Evolutionary conservation across 495 filamentous ascomycete genomes (phyloP).

Genomic region (Pyronema omphalodes): DNA sequence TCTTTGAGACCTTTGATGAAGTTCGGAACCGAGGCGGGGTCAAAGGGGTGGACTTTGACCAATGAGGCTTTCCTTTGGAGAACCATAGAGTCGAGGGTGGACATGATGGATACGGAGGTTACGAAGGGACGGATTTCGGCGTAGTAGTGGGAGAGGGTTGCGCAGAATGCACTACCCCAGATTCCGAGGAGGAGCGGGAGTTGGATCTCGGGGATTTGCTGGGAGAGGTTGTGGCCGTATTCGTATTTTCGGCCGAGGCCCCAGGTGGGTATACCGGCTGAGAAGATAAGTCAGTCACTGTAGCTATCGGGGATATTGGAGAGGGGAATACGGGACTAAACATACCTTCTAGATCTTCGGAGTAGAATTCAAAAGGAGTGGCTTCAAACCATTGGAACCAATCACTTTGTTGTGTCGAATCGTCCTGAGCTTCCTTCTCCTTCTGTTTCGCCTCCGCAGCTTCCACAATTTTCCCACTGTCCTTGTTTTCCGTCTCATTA

Average conservation of each 20-base stretch:
- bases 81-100: constrained; percentile 70
- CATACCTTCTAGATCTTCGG: constrained; percentile 52
- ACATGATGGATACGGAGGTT: constrained; percentile 51
- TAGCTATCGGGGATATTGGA: background rate
- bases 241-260: constrained; percentile 69
- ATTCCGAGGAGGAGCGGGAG: constrained; percentile 72
- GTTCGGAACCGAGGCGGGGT: constrained; percentile 76
- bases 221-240: constrained; percentile 44
- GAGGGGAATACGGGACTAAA: background rate
- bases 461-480: constrained; percentile 30
- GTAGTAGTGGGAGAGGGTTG: constrained; percentile 83
- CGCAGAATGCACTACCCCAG: constrained; percentile 91
- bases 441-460: constrained; percentile 42
- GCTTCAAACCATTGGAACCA: constrained; percentile 99
- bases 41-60: constrained; percentile 77
- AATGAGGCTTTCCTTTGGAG: constrained; percentile 61
- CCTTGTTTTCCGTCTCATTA: constrained; percentile 26
- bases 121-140: constrained; percentile 72
- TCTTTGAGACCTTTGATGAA: constrained; percentile 63
- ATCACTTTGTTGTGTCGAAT: constrained; percentile 34
- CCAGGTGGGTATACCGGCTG: constrained; percentile 87
- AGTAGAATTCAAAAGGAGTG: constrained; percentile 90
- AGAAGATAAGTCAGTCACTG: constrained; percentile 9
- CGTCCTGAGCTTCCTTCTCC: constrained; percentile 36
- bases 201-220: constrained; percentile 57